Base-by-base conservation (phyloP, 78 protist species). In the Bigelowiella natans region DNA sequence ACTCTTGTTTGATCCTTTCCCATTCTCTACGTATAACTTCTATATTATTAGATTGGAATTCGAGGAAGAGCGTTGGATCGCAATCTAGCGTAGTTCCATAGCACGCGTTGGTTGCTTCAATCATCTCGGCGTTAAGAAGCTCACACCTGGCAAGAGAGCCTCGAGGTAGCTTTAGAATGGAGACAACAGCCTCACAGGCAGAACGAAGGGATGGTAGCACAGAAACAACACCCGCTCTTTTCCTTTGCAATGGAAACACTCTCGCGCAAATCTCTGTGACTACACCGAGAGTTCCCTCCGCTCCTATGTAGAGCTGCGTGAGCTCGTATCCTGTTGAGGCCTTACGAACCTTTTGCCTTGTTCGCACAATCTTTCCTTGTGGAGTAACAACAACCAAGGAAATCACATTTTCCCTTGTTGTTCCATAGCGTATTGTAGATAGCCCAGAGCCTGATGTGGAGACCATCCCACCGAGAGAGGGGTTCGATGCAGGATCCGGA, bases 251-350 rank as follows among this genome's bases (percentile, higher is more conserved):
- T 11, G n/a, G 2, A n/a, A 64, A 88, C 38, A 92, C 1, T 1
- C 34, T 1, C 30, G 89, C 18, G 1, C 90, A 36, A 2, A 88
- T 92, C 38, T 94, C 95, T 0, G 95, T 92, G 38, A 95, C 82
- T 29, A 96, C 83, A 38, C 98, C 98, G 26, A 96, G 84, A 31
- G 98, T 95, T 11, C 98, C 98, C 37, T 96, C 98, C 1, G 95
- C 51, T 0, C 98, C 98, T 40, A 95, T 83, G 37, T 93, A 95
- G 2, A 96, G 86, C 64, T 90, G 93, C 2, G 94, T 96, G 31
- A 96, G 36, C 64, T 96, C 94, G 82, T 95, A 95, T 85, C 88
- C 88, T n/a, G 88, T 29, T 29, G 29, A 28, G 28, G 82, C 28
- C 82, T 63, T 63, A 28, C 28, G 36, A n/a, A 29, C 82, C 82